phyloP scores from a whole-genome alignment of 345 rosid genomes.

The Psidium friedrichsthalianum region DNA sequence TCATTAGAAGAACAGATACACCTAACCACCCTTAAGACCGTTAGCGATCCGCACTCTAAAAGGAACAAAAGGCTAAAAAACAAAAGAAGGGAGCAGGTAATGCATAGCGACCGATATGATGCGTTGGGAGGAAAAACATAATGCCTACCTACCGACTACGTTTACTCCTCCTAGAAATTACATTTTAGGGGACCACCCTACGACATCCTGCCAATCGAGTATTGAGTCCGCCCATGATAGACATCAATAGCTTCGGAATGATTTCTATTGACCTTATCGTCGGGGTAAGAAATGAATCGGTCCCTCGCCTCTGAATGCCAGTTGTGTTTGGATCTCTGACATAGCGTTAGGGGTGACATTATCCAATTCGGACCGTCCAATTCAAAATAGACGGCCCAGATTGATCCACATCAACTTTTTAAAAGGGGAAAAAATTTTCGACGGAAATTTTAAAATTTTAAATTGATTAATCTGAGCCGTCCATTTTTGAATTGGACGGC shows the following conservation, averaged over 20 bases:
- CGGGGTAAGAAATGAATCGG: not conserved
- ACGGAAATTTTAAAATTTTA: too few species aligned
- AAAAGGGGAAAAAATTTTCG: too few species aligned
- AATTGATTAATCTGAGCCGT: too few species aligned
- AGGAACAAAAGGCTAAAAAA: not conserved
- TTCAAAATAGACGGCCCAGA: too few species aligned
- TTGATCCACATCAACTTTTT: too few species aligned
- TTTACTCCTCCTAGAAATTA: not conserved
- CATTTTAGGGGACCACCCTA: not conserved
- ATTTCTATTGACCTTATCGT: not conserved
- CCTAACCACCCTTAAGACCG: not conserved
- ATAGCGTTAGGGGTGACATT: too few species aligned
- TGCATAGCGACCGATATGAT: not conserved
- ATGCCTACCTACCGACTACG: not conserved
- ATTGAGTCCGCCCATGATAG: not conserved
- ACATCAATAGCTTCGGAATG: not conserved
- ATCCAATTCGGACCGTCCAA: too few species aligned
- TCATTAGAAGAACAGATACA: not conserved
- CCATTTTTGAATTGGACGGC: too few species aligned
- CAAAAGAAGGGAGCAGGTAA: not conserved
- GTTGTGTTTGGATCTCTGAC: too few species aligned
- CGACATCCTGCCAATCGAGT: not conserved
- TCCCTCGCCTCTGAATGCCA: not conserved
- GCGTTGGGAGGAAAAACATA: not conserved
- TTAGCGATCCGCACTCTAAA: not conserved